A percentile compares a stretch with the other conserved stretches of the same genome.
Conservation (phyloP, 129 eudicot genomes). For the Flaveria linearis region DNA sequence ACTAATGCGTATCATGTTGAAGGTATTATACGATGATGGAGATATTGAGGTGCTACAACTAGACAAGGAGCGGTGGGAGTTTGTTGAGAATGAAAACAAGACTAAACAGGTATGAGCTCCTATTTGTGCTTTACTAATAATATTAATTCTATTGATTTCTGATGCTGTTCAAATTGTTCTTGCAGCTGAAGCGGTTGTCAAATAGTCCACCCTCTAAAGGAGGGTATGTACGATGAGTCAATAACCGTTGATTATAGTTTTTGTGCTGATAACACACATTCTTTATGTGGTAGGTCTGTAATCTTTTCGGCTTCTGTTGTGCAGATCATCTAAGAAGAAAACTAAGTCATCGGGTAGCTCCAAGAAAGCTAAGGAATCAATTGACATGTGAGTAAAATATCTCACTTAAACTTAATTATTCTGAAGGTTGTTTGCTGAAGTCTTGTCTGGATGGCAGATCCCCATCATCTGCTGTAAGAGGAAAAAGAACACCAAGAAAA, state of each 20-base stretch:
- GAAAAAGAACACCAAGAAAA: conserved; percentile 78
- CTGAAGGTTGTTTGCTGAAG: conserved; percentile 15
- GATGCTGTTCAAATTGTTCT: conserved; percentile 24
- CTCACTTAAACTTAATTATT: neutral
- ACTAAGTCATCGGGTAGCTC: conserved; percentile 44
- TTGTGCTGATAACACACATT: neutral
- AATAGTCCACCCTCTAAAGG: conserved; percentile 43
- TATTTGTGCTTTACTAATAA: neutral
- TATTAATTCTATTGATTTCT: conserved; percentile 25
- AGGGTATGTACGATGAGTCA: conserved; percentile 46
- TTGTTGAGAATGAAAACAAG: conserved; percentile 46
- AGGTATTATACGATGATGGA: conserved; percentile 86
- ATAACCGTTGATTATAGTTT: neutral
- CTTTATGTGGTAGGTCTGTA: neutral
- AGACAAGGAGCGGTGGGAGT: conserved; percentile 88
- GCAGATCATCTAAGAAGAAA: conserved; percentile 60
- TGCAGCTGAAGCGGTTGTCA: conserved; percentile 52
- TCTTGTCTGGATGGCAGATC: conserved; percentile 52
- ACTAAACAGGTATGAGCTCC: conserved; percentile 47
- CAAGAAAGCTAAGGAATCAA: conserved; percentile 37
- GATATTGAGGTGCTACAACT: conserved; percentile 86
- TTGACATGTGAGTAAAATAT: conserved; percentile 54
- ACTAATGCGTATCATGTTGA: conserved; percentile 13
- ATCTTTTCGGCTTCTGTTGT: conserved; percentile 20
- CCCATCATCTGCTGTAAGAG: conserved; percentile 52